Evolutionary conservation across 2,329 filamentous ascomycete species (phyloP).

Genomic region (Cercospora zeina): DNA sequence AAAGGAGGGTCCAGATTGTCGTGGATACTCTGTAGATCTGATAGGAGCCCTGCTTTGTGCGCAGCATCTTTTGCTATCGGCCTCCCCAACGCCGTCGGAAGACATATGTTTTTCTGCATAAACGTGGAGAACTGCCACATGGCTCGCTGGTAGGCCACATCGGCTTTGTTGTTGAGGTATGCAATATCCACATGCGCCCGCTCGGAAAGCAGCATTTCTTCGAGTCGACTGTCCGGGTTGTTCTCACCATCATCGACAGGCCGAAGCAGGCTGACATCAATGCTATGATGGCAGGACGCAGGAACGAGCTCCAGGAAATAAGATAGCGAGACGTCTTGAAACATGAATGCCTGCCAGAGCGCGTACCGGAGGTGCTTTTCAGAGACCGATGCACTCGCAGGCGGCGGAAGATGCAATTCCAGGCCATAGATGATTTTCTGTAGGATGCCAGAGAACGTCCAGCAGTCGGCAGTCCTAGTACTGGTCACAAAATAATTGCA

Average conservation of each 20-base stretch:
- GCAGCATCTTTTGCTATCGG: neutral
- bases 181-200: neutral
- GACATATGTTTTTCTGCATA: slow-evolving; percentile 1
- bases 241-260: neutral
- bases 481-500: slow-evolving; percentile 83
- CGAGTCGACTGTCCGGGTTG: neutral
- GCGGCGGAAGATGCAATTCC: slow-evolving; percentile 75
- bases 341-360: slow-evolving; percentile 75
- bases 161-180: neutral
- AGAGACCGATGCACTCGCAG: slow-evolving; percentile 57
- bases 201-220: slow-evolving; percentile 1
- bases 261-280: neutral
- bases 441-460: slow-evolving; percentile 75
- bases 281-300: neutral
- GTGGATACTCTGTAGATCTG: neutral
- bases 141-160: neutral
- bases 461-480: slow-evolving; percentile 77
- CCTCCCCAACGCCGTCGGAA: neutral
- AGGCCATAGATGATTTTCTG: slow-evolving; percentile 77
- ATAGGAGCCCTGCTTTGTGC: neutral
- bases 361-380: slow-evolving; percentile 76
- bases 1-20: neutral
- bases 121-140: slow-evolving; percentile 1
- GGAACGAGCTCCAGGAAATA: slow-evolving; percentile 62
- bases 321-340: slow-evolving; percentile 78